Evolutionary conservation across 1,284 basidiomycete genomes (phyloP).

Genomic region (Papiliotrema flavescens): DNA sequence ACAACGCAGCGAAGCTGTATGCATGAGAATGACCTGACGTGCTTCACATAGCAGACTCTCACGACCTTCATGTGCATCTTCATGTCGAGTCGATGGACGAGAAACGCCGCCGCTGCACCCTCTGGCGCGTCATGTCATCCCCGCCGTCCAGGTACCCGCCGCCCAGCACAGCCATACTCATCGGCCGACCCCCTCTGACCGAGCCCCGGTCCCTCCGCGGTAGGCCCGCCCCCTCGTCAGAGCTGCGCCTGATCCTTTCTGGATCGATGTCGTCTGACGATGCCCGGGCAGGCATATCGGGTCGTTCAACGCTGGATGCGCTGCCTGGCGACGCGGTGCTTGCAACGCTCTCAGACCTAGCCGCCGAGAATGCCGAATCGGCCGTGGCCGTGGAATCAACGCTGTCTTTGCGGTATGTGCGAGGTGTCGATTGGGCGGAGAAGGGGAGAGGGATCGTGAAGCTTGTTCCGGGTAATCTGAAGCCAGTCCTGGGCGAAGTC

Average conservation of each 20-base stretch:
- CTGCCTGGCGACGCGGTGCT: background rate
- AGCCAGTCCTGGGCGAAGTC: slow-evolving; percentile 7
- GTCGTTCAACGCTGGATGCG: background rate
- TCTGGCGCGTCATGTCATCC: background rate
- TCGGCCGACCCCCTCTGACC: background rate
- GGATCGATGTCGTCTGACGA: slow-evolving; percentile 5
- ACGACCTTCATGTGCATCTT: background rate
- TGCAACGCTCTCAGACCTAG: slow-evolving; percentile 7
- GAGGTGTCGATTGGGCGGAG: slow-evolving; percentile 1
- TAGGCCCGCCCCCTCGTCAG: background rate
- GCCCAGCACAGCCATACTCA: slow-evolving; percentile 10
- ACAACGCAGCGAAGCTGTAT: background rate
- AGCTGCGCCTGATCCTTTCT: background rate
- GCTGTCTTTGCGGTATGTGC: background rate
- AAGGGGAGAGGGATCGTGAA: slow-evolving; percentile 8
- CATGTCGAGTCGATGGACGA: slow-evolving; percentile 1
- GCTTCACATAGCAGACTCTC: background rate
- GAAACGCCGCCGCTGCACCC: background rate
- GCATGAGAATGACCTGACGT: background rate
- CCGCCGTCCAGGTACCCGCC: slow-evolving; percentile 14
- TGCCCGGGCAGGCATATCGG: background rate
- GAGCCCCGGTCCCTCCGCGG: background rate
- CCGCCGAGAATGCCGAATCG: background rate
- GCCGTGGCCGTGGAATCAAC: background rate
- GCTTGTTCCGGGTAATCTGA: slow-evolving; percentile 22